Evolutionary conservation across 371 early-diverging fungal species (phyloP).

Genomic region (Circinella umbellata): DNA sequence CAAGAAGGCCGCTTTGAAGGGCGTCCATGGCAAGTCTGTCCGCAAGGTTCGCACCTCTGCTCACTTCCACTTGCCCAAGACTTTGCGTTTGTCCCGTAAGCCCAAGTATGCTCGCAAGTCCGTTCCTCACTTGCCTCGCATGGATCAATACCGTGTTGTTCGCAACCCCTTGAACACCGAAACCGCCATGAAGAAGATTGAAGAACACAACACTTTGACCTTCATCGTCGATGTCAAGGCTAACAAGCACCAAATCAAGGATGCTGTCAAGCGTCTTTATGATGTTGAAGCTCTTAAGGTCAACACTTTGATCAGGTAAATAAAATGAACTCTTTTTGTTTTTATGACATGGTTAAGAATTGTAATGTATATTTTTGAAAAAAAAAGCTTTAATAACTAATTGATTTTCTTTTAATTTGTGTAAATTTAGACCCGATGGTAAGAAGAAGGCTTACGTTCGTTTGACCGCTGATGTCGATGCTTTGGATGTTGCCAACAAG

Average conservation of each 20-base stretch:
- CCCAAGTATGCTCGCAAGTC: constrained; percentile 96
- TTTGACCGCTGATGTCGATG: constrained; percentile 95
- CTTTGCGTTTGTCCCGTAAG: constrained; percentile 82
- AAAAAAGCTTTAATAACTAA: too few species aligned
- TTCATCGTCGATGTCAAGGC: constrained; percentile 96
- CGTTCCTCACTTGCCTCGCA: constrained; percentile 73
- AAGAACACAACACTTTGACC: constrained; percentile 98
- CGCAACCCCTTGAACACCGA: constrained; percentile 97
- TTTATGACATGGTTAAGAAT: too few species aligned
- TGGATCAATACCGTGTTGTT: constrained; percentile 92
- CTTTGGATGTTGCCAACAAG: constrained; percentile 98
- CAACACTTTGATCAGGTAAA: constrained; percentile 94
- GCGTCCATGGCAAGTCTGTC: constrained; percentile 77
- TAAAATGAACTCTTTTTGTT: constrained; percentile 4
- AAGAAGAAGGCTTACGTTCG: constrained; percentile 99
- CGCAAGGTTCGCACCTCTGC: constrained; percentile 91
- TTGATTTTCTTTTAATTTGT: neutral
- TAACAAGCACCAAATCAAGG: constrained; percentile 99
- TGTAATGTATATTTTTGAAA: too few species aligned
- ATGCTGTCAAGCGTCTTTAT: constrained; percentile 96
- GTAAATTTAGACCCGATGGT: constrained; percentile 82
- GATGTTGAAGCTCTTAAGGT: constrained; percentile 93
- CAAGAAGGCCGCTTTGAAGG: constrained; percentile 93
- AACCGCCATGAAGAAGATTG: constrained; percentile 98
- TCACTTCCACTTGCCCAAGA: constrained; percentile 96